Evolutionary conservation across 2,329 filamentous ascomycete species (phyloP), one percentile per base, ranked within the genome.

Genomic region (Colletotrichum spaethianum): DNA sequence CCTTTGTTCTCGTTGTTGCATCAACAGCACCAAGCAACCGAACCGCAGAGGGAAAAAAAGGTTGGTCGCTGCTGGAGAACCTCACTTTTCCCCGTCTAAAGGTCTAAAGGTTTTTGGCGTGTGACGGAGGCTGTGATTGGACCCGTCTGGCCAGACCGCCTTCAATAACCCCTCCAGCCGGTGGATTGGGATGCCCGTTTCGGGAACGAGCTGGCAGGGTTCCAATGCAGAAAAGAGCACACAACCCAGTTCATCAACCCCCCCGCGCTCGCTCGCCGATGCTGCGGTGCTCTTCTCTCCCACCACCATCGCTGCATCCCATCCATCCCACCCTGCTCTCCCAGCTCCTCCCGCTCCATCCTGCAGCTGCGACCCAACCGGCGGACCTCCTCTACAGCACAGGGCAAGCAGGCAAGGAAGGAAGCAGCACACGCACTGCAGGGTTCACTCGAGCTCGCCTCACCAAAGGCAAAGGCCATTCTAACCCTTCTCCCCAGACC

Each of bases 121-220:
- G 65, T 42, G 56, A 55, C 20, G 20, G 42, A 33, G 26, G 40
- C 44, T 48, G 53, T 72, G 70, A 72, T 72, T 72, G 70, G 70
- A 5, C 44, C n/a, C 48, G 8, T 23, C 38, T 12, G 12, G 44
- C 66, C 60, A 72, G 70, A 72, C 65, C 65, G 65, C 70, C 70
- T 70, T 70, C 33, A 53, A 61, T 40, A 70, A 63, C 61, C 62
- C 59, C 65, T 31, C 52, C 55, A 38, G 42, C 40, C 26, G 31
- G 70, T 69, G 65, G 70, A 55, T 63, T 63, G 14, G 33, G 12
- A 26, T 48, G 59, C 14, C 70, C 65, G 65, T 70, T 64, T 72
- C 46, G 65, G 70, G 46, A 72, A 64, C 50, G 59, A 31, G 53
- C 53, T 33, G 66, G 28, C 70, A 53, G 59, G 65, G 65, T 26